These are phyloP conservation scores for Alnus rubra DNA, from an alignment of 306 rosid species.

Conservation along the genomic window DNA sequence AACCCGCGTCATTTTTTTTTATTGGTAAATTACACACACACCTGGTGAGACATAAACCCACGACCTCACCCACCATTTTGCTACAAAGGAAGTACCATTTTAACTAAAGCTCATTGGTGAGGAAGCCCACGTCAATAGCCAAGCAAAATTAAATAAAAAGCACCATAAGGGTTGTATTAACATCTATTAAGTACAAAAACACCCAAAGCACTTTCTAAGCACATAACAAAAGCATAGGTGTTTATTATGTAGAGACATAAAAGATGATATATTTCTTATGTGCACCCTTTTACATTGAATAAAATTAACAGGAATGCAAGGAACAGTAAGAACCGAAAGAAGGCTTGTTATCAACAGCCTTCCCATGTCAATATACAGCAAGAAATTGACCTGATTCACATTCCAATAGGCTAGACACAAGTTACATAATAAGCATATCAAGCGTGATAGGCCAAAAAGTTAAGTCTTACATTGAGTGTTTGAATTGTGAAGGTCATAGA, in stretches of 20 bases:
- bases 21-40: too few relatives aligned
- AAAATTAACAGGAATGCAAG: neutral
- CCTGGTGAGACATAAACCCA: too few relatives aligned
- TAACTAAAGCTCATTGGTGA: neutral
- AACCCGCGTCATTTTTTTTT: neutral
- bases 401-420: neutral
- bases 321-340: neutral
- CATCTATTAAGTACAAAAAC: slow-evolving; percentile 3
- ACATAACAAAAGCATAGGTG: neutral
- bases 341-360: too few relatives aligned
- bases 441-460: too few relatives aligned
- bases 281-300: neutral
- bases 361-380: too few relatives aligned
- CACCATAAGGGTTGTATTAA: neutral
- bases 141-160: neutral
- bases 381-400: too few relatives aligned
- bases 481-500: too few relatives aligned
- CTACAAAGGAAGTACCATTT: too few relatives aligned
- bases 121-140: neutral
- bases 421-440: neutral
- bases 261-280: neutral
- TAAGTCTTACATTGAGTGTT: too few relatives aligned
- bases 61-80: too few relatives aligned
- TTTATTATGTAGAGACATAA: too few relatives aligned
- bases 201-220: neutral